Conservation (phyloP, 768 basidiomycete species). For the Tricholoma bakamatsutake region DNA sequence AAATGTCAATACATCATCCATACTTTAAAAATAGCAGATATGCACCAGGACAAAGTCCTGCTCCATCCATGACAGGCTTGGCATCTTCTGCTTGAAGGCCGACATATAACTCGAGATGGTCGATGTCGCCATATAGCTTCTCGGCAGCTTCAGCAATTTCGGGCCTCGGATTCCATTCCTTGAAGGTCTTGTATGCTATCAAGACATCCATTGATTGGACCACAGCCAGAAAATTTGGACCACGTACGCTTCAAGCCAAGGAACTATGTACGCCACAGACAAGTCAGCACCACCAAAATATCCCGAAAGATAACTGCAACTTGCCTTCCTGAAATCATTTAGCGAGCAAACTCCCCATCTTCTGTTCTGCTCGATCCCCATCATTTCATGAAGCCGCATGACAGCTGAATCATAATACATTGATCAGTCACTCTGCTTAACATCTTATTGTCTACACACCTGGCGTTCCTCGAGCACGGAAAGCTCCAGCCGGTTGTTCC, state of each 20-base stretch:
- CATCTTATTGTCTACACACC: constrained; percentile 17
- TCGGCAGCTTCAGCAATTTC: constrained; percentile 69
- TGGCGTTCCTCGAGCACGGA: constrained; percentile 75
- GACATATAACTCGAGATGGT: constrained; percentile 76
- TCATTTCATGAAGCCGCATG: constrained; percentile 75
- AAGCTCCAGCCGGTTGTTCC: constrained; percentile 64
- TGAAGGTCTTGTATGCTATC: constrained; percentile 61
- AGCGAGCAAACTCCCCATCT: constrained; percentile 78
- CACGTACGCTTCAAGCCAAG: constrained; percentile 68
- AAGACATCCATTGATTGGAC: neutral
- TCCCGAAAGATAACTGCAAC: constrained; percentile 1
- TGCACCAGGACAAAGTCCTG: constrained; percentile 79
- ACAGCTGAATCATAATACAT: constrained; percentile 26
- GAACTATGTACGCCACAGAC: constrained; percentile 35
- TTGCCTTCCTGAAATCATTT: constrained; percentile 74
- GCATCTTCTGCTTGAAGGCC: constrained; percentile 75
- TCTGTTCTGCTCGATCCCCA: constrained; percentile 78
- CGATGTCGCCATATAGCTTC: constrained; percentile 70
- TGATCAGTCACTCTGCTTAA: neutral
- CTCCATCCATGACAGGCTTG: constrained; percentile 70
- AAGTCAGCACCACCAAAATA: neutral
- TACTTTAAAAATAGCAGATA: neutral
- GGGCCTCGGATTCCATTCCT: constrained; percentile 76
- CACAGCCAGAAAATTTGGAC: neutral
- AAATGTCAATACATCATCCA: neutral